Conservation (phyloP, 371 early-diverging fungal species). For the Lichtheimia ornata region DNA sequence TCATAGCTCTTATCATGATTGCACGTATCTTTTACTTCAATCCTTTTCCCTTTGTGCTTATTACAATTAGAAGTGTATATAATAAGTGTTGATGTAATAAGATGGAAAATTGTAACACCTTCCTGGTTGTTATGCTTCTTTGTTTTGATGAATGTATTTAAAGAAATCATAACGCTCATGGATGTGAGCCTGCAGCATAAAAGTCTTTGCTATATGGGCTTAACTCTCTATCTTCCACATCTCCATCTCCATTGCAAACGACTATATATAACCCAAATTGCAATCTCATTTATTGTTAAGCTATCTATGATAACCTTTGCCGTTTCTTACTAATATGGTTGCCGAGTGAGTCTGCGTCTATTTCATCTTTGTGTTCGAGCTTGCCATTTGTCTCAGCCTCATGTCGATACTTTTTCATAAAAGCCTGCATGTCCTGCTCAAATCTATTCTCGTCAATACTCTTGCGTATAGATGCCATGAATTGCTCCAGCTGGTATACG, state of each 20-base stretch:
- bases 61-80: no score
- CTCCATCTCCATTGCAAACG: no score
- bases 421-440: slow-evolving; percentile 40
- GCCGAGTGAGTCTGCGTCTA: slow-evolving; percentile 42
- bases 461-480: slow-evolving; percentile 63
- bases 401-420: slow-evolving; percentile 49
- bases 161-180: no score
- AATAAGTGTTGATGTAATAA: no score
- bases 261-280: not conserved
- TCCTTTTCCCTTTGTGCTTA: no score
- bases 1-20: not conserved
- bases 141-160: no score
- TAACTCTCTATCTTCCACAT: no score
- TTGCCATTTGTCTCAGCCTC: slow-evolving; percentile 31
- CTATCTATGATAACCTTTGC: slow-evolving; percentile 25
- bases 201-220: no score
- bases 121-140: no score
- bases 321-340: slow-evolving; percentile 45
- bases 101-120: no score
- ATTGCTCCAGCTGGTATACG: slow-evolving; percentile 60
- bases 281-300: slow-evolving; percentile 2
- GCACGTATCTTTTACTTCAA: no score
- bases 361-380: slow-evolving; percentile 39
- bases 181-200: no score
- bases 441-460: slow-evolving; percentile 61